Evolutionary conservation across 441 rosid species (phyloP), one percentile per base, ranked within the genome.

Genomic region (Rhodomyrtus psidioides): DNA sequence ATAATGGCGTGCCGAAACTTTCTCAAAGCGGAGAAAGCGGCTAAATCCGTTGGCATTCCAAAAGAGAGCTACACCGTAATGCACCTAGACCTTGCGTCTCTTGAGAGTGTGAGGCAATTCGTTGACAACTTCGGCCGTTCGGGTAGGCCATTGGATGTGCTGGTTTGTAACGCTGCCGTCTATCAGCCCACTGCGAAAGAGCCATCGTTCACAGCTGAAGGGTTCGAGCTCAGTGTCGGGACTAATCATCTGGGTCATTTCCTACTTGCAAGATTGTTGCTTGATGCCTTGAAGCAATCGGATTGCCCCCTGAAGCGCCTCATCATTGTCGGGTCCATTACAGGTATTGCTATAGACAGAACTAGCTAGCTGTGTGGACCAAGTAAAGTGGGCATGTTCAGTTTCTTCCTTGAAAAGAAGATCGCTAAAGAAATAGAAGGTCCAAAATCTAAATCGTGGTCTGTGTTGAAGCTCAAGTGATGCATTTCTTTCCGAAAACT

Each of bases 1-100:
- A 94, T 95, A 83, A 95, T 97, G 99, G 99, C 99, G 57, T 97
- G 99, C 91, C 91, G 99, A 86, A 97, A 91, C 90, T 94, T 93
- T 88, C 95, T 93, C 54, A 95, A 94, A 91, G 86, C 95, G 0
- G 96, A 95, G 89, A 95, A 87, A 86, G 99, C 97, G 12, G 99
- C 98, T 1, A 95, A 89, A 85, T 91, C 97, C 0, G 91, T 91
- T 12, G 98, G 96, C 82, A 95, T 97, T 86, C 83, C 92, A 0
- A 97, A 94, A 83, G 99, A 95, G 65, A 93, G 89, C 89, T 93
- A 95, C 91, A 92, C 95, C 7, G 92, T 95, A 26, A 94, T 95
- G 94, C 99, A 95, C 90, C 94, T 95, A 65, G 98, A 96, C 89
- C 98, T 97, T 42, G 92, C 99, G 53, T 97, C 98, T 4, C 91